Conservation (phyloP, 2,329 filamentous ascomycete genomes). For the Beauveria australis region DNA sequence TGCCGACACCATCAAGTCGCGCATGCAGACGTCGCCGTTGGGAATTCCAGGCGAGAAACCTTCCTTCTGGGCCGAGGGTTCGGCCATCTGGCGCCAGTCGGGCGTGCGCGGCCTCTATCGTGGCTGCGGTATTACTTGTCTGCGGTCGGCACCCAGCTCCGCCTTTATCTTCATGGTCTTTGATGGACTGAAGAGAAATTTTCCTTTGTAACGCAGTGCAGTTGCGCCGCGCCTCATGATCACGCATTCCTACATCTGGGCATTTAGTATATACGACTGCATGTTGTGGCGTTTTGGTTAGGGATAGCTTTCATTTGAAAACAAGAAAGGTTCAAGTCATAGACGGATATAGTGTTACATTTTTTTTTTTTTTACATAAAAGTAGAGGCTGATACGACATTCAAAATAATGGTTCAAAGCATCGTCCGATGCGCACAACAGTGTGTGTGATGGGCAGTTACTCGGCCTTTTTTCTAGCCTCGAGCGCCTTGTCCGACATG, state of each 20-base stretch:
- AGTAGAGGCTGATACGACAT: neutral
- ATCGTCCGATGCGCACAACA: neutral
- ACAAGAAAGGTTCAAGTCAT: neutral
- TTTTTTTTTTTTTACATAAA: neutral
- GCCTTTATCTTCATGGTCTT: slow-evolving; percentile 97
- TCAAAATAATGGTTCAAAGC: neutral
- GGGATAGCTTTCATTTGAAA: neutral
- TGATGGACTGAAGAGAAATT: slow-evolving; percentile 68
- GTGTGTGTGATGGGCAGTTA: neutral
- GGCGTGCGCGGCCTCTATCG: slow-evolving; percentile 82
- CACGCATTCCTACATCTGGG: neutral
- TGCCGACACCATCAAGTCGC: slow-evolving; percentile 92
- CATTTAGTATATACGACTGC: slow-evolving; percentile 7
- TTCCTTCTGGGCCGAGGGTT: slow-evolving; percentile 66
- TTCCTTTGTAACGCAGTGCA: slow-evolving; percentile 38
- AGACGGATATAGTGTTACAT: neutral
- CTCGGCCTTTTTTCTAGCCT: neutral
- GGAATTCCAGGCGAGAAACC: slow-evolving; percentile 45
- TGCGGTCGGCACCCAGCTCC: slow-evolving; percentile 85
- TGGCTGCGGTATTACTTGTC: slow-evolving; percentile 88
- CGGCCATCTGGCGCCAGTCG: slow-evolving; percentile 69
- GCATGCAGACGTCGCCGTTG: slow-evolving; percentile 85
- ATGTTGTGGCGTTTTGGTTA: slow-evolving; percentile 3
- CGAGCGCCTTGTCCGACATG: slow-evolving; percentile 25
- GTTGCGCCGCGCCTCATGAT: neutral